Conservation (phyloP, 768 basidiomycete species). For the Macrolepiota albuminosa region DNA sequence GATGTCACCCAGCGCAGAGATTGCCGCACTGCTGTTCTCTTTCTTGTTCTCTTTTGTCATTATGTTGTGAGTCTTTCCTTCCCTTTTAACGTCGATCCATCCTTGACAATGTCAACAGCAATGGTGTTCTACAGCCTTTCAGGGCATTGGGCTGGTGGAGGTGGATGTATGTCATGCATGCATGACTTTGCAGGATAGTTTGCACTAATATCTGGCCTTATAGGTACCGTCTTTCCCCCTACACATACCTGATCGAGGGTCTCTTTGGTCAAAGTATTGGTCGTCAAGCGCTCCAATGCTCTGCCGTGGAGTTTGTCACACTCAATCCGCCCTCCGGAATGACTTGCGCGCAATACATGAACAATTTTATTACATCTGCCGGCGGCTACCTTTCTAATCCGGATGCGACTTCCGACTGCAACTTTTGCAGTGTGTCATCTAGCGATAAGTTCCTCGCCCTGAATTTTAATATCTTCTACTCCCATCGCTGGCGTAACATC, state of each 20-base stretch:
- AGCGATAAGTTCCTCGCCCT: slow-evolving; percentile 53
- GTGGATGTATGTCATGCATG: slow-evolving; percentile 45
- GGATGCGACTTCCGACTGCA: slow-evolving; percentile 46
- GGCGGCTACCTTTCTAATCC: slow-evolving; percentile 59
- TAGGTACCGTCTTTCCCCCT: slow-evolving; percentile 42
- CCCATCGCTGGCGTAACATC: slow-evolving; percentile 48
- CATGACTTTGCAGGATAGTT: too few species aligned
- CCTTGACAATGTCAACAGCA: slow-evolving; percentile 22
- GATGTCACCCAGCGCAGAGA: slow-evolving; percentile 50
- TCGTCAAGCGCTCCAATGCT: slow-evolving; percentile 39
- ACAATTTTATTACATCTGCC: slow-evolving; percentile 38
- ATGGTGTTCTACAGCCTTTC: slow-evolving; percentile 62
- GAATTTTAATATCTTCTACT: slow-evolving; percentile 54
- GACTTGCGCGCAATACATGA: slow-evolving; percentile 50
- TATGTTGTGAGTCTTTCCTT: slow-evolving; percentile 44
- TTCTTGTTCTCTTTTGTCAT: slow-evolving; percentile 54
- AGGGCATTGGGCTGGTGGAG: slow-evolving; percentile 57
- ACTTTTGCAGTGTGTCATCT: slow-evolving; percentile 53
- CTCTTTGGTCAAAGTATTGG: slow-evolving; percentile 38
- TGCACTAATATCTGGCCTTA: not conserved
- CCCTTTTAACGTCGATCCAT: not conserved
- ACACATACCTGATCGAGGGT: slow-evolving; percentile 51
- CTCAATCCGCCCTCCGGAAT: slow-evolving; percentile 49
- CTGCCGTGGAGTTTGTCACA: slow-evolving; percentile 44
- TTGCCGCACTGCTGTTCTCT: slow-evolving; percentile 49